phyloP scores from a whole-genome alignment of 192 early-diverging fungal genomes.

The Backusella westeae region DNA sequence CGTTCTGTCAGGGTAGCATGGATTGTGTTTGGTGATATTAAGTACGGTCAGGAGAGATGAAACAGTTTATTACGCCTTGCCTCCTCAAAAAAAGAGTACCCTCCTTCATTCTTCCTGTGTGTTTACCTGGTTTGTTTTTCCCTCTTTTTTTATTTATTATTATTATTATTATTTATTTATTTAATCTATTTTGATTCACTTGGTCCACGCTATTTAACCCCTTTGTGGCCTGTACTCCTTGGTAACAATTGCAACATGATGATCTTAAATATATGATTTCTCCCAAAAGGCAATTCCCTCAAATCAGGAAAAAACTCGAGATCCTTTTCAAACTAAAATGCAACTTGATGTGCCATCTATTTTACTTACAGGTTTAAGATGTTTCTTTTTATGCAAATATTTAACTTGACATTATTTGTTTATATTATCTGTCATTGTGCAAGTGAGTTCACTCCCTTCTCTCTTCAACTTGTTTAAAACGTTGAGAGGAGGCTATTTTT shows the following conservation, averaged over 20 bases:
- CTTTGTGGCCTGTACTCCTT: background rate
- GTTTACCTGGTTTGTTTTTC: constrained; percentile 1
- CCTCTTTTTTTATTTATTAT: background rate
- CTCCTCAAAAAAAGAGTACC: background rate
- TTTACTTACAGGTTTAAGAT: background rate
- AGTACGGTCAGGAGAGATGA: background rate
- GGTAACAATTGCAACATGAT: constrained; percentile 6
- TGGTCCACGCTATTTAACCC: background rate
- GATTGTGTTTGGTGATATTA: constrained; percentile 4
- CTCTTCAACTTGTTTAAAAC: background rate
- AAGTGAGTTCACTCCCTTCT: background rate
- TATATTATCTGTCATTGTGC: background rate
- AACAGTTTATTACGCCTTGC: constrained; percentile 3
- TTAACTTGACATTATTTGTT: background rate
- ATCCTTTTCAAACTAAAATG: background rate
- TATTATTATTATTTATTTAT: background rate
- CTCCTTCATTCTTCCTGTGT: constrained; percentile 4
- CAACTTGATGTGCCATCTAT: constrained; percentile 1
- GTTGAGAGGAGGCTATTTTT: background rate
- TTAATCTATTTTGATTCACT: constrained; percentile 1
- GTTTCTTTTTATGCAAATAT: background rate
- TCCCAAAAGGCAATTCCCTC: background rate
- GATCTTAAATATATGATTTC: background rate
- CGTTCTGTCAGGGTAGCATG: background rate
- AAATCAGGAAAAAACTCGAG: background rate